Percentiles rank a stretch among this genome's conserved stretches.
Evolutionary conservation across 306 rosid genomes (phyloP).

Genomic region (Quercus ilex): DNA sequence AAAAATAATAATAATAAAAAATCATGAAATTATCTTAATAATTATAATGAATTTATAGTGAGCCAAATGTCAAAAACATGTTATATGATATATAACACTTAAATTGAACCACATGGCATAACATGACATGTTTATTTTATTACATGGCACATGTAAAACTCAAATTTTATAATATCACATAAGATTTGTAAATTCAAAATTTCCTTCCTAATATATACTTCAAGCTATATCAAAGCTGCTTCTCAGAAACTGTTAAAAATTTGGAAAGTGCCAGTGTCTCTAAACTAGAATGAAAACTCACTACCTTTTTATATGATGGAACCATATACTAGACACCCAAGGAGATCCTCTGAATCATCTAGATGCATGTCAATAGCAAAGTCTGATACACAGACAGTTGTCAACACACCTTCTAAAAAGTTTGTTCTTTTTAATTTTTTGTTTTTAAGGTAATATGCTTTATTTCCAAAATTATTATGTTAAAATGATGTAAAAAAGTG

Average conservation of each 20-base stretch:
- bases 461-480: conserved; percentile 2
- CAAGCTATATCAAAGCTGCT: neutral
- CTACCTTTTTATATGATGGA: neutral
- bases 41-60: no score
- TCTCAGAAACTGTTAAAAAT: neutral
- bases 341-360: neutral
- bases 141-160: no score
- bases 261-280: neutral
- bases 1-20: no score
- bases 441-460: conserved; percentile 7
- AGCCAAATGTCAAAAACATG: no score
- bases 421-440: neutral
- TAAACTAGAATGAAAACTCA: neutral
- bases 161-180: no score
- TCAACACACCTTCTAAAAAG: neutral
- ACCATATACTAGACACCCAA: neutral
- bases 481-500: neutral
- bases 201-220: neutral
- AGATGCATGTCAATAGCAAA: neutral
- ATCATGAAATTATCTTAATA: no score
- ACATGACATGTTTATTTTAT: no score
- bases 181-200: neutral
- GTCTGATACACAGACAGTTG: neutral
- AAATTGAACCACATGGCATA: no score
- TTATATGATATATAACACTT: no score